Evolutionary conservation across 768 basidiomycete species (phyloP).

Genomic region (Leucocoprinus leucothites): DNA sequence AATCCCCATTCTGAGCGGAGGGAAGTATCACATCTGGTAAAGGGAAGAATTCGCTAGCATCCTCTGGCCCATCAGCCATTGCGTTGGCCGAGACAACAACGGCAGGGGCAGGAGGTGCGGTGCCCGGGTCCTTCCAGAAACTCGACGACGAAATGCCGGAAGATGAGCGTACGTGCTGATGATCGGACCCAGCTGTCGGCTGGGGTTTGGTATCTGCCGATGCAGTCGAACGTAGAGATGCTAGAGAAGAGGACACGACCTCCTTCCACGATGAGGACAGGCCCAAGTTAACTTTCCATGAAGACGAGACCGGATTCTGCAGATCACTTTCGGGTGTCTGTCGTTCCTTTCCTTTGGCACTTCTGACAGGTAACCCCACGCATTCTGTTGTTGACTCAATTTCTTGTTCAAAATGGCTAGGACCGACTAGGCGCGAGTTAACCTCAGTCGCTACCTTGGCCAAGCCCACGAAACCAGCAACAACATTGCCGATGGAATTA

Average conservation of each 20-base stretch:
- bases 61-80: conserved; percentile 38
- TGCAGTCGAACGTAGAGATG: conserved; percentile 34
- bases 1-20: background rate
- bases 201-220: conserved; percentile 28
- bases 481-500: conserved; percentile 42
- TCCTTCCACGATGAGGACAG: conserved; percentile 37
- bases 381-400: background rate
- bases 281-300: conserved; percentile 33
- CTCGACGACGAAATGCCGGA: conserved; percentile 34
- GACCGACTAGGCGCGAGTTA: conserved; percentile 17
- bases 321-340: conserved; percentile 26
- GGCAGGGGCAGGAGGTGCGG: conserved; percentile 49
- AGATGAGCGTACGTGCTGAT: conserved; percentile 20
- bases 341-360: conserved; percentile 32
- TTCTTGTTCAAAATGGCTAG: background rate
- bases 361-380: conserved; percentile 24
- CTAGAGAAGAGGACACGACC: conserved; percentile 29
- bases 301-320: conserved; percentile 30
- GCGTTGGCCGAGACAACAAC: conserved; percentile 50
- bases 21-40: conserved; percentile 2
- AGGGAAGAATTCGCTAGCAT: conserved; percentile 10
- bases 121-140: conserved; percentile 52
- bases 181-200: conserved; percentile 21
- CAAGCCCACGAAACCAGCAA: conserved; percentile 37
- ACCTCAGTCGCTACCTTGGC: conserved; percentile 26